Conservation (phyloP, 1,284 basidiomycete genomes). For the Ganoderma lingzhi region DNA sequence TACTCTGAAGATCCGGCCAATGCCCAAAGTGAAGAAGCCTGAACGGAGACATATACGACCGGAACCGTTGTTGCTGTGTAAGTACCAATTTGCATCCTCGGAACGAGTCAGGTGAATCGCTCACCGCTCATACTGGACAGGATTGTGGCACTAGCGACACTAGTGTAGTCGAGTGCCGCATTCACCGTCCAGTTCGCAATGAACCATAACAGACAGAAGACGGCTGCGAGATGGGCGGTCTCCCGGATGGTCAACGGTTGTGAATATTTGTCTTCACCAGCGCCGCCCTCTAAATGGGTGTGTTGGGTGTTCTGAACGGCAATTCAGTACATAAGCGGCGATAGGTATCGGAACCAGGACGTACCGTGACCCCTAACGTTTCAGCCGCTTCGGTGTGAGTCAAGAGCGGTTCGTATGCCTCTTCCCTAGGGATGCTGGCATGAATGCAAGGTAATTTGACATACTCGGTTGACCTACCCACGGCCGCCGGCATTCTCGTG, state of each 20-base stretch:
- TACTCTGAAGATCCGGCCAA: constrained; percentile 87
- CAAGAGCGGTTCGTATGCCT: constrained; percentile 48
- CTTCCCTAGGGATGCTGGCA: not conserved
- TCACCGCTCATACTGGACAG: constrained; percentile 88
- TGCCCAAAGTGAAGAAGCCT: constrained; percentile 94
- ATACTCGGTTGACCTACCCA: constrained; percentile 22
- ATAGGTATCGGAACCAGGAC: not conserved
- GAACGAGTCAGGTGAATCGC: constrained; percentile 37
- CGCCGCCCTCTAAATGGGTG: constrained; percentile 27
- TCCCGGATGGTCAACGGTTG: constrained; percentile 70
- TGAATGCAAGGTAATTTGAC: not conserved
- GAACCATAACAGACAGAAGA: constrained; percentile 91
- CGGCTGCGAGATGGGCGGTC: constrained; percentile 79
- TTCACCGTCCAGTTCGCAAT: constrained; percentile 92
- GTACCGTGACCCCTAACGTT: constrained; percentile 30
- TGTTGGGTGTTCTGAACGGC: not conserved
- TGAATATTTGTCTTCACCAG: constrained; percentile 34
- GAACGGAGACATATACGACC: constrained; percentile 9
- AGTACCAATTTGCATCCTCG: constrained; percentile 1
- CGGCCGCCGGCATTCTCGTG: constrained; percentile 29
- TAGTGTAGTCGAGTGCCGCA: constrained; percentile 83
- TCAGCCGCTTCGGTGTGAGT: constrained; percentile 42
- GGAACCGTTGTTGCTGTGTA: not conserved
- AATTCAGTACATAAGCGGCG: constrained; percentile 4
- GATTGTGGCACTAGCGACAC: constrained; percentile 91